phyloP scores from a whole-genome alignment of 768 basidiomycete species.

The Agaricus bisporus region DNA sequence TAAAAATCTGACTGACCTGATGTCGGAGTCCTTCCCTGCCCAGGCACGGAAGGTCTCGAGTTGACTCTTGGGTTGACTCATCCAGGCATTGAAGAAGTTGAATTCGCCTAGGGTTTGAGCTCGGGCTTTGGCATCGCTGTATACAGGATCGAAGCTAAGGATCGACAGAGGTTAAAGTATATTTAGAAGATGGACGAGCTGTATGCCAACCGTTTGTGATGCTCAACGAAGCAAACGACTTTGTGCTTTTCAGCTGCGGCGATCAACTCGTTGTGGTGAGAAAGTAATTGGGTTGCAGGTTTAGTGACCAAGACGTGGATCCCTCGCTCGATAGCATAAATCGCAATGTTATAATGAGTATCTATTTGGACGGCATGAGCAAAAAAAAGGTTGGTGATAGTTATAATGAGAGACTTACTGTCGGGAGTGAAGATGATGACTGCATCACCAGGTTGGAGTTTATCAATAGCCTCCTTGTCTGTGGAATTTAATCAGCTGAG shows the following conservation, averaged over 20 bases:
- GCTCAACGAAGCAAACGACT: conserved; percentile 90
- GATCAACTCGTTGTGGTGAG: conserved; percentile 77
- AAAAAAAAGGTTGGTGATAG: not conserved
- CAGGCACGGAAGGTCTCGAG: conserved; percentile 92
- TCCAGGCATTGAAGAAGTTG: conserved; percentile 96
- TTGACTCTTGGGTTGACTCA: conserved; percentile 95
- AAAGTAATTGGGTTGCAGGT: conserved; percentile 82
- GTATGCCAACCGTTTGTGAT: conserved; percentile 69
- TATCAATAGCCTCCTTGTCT: conserved; percentile 82
- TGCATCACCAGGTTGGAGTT: conserved; percentile 76
- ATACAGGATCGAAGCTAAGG: conserved; percentile 78
- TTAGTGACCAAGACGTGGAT: conserved; percentile 92
- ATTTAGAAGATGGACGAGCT: not conserved
- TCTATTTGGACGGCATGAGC: conserved; percentile 27
- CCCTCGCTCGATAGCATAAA: conserved; percentile 80
- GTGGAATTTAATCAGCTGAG: conserved; percentile 8
- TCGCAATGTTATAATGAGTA: conserved; percentile 81
- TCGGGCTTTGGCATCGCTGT: conserved; percentile 83
- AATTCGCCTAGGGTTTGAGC: conserved; percentile 79
- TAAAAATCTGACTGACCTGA: conserved; percentile 44
- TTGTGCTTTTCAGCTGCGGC: conserved; percentile 71
- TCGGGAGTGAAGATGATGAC: conserved; percentile 93
- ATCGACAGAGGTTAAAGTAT: conserved; percentile 4
- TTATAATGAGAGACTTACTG: conserved; percentile 37
- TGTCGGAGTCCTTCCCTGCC: conserved; percentile 93